Evolutionary conservation across 371 early-diverging fungal species (phyloP).

Genomic region (Mortierella sp.): DNA sequence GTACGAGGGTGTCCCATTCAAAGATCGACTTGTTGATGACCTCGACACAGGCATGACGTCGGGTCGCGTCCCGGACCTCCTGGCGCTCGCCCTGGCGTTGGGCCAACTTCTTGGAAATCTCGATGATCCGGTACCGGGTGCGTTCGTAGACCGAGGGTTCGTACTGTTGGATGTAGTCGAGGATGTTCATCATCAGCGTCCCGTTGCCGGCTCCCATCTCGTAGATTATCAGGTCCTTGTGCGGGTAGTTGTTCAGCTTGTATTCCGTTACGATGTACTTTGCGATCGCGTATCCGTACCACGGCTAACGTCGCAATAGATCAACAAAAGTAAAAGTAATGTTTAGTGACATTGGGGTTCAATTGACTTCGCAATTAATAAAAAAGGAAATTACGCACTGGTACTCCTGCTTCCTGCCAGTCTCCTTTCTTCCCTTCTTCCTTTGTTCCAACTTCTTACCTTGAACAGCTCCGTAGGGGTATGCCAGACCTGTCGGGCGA

Average conservation of each 20-base stretch:
- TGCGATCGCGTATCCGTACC: conserved; percentile 94
- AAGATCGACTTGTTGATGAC: conserved; percentile 93
- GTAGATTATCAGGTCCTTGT: conserved; percentile 85
- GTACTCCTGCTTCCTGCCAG: too few relatives aligned
- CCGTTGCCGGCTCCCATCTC: conserved; percentile 99
- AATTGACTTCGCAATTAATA: too few relatives aligned
- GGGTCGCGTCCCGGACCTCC: conserved; percentile 59
- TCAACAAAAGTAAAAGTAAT: not conserved
- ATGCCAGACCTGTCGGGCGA: conserved; percentile 95
- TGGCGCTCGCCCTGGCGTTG: conserved; percentile 76
- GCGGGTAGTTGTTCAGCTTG: conserved; percentile 70
- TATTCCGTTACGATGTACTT: conserved; percentile 88
- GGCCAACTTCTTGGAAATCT: conserved; percentile 89
- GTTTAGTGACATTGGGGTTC: too few relatives aligned
- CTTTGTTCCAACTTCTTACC: conserved; percentile 68
- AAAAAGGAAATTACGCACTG: too few relatives aligned
- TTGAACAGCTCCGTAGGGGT: conserved; percentile 97
- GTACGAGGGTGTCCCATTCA: conserved; percentile 86
- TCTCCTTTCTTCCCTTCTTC: not conserved
- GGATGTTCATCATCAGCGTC: conserved; percentile 92
- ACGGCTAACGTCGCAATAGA: conserved; percentile 67
- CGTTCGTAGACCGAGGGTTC: conserved; percentile 86
- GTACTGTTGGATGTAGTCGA: conserved; percentile 84
- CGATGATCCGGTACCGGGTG: conserved; percentile 91
- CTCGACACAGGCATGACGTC: conserved; percentile 72